Evolutionary conservation across 202 grass and related monocot species (phyloP).

Genomic region (Panicum virgatum): DNA sequence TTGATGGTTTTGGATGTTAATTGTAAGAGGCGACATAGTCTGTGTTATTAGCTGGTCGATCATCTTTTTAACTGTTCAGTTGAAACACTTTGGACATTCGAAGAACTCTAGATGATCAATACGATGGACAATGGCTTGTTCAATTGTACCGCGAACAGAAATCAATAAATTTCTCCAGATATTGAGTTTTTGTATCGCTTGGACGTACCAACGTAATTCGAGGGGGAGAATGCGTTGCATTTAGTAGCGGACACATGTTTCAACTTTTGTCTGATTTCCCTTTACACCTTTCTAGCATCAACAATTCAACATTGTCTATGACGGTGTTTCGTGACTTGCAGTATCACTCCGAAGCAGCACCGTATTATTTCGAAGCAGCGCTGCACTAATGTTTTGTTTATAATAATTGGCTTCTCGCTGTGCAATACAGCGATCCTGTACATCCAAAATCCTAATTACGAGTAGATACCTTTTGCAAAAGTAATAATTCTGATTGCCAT

Average conservation of each 20-base stretch:
- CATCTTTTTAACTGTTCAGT: not conserved
- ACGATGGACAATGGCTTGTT: slow-evolving; percentile 32
- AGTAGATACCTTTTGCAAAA: not conserved
- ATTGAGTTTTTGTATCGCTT: not conserved
- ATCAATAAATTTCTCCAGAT: slow-evolving; percentile 22
- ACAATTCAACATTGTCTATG: not conserved
- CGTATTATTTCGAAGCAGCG: no score
- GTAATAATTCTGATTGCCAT: not conserved
- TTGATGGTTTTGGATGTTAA: slow-evolving; percentile 38
- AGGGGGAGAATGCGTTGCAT: not conserved
- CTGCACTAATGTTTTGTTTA: no score
- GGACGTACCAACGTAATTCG: not conserved
- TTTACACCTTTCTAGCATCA: no score
- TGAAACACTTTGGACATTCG: slow-evolving; percentile 13
- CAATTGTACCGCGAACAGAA: slow-evolving; percentile 16
- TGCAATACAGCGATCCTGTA: no score
- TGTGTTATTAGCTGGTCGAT: slow-evolving; percentile 37
- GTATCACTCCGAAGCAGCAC: no score
- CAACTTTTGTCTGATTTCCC: not conserved
- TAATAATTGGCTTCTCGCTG: no score
- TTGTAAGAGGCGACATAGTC: slow-evolving; percentile 40
- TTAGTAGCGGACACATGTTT: no score
- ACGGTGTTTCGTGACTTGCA: not conserved
- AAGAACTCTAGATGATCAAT: slow-evolving; percentile 24
- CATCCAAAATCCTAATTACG: no score